A percentile compares a stretch with the other conserved stretches of the same genome.
Evolutionary conservation across 2,329 filamentous ascomycete species (phyloP).

Genomic region (Phialophora tarda): DNA sequence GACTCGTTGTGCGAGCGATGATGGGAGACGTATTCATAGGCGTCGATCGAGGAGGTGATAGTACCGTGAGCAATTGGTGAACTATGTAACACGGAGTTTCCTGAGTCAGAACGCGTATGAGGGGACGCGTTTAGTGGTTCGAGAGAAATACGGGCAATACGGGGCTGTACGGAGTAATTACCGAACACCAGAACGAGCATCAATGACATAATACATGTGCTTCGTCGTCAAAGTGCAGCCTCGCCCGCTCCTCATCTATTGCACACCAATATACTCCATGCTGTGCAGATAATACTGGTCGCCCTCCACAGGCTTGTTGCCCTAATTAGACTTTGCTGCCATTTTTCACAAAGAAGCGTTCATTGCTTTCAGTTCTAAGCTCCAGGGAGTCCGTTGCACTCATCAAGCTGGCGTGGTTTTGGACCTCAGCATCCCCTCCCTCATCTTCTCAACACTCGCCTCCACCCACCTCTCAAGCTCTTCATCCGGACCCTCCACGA

Average conservation of each 20-base stretch:
- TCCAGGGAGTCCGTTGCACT: background rate
- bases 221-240: conserved; percentile 9
- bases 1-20: background rate
- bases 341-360: background rate
- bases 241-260: conserved; percentile 8
- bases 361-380: background rate
- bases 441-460: conserved; percentile 20
- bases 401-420: conserved; percentile 41
- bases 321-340: background rate
- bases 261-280: background rate
- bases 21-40: background rate
- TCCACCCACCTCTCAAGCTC: conserved; percentile 20
- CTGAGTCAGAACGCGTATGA: conserved; percentile 23
- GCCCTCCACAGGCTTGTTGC: background rate
- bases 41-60: background rate
- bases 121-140: conserved; percentile 34
- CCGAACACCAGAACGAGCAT: background rate
- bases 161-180: background rate
- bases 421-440: conserved; percentile 28
- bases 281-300: background rate
- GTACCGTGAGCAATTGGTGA: background rate
- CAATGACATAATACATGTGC: conserved; percentile 21
- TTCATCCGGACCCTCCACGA: conserved; percentile 7
- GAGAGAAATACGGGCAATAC: background rate
- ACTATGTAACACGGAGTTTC: background rate